Conservation (phyloP, 371 early-diverging fungal genomes). For the Dipsacomyces acuminosporus region DNA sequence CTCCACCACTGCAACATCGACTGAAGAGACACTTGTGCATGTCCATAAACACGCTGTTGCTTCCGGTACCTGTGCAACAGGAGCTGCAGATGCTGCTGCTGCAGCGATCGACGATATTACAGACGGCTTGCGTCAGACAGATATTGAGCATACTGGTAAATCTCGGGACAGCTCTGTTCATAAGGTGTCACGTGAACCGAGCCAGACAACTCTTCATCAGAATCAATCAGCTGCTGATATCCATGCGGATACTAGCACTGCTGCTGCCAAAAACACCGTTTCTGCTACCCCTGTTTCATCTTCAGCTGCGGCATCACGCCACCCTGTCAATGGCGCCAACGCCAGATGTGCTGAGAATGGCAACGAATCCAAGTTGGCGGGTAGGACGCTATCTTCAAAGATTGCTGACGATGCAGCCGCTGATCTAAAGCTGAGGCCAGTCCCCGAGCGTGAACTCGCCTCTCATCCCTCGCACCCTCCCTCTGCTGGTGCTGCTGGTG, state of each 20-base stretch:
- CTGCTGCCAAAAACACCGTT: slow-evolving; percentile 1
- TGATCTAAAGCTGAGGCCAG: background rate
- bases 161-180: slow-evolving; percentile 22
- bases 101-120: slow-evolving; percentile 15
- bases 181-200: slow-evolving; percentile 36
- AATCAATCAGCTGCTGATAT: slow-evolving; percentile 14
- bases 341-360: background rate
- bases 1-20: no score
- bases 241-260: background rate
- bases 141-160: slow-evolving; percentile 11
- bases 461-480: background rate
- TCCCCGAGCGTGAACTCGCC: background rate
- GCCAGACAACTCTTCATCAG: slow-evolving; percentile 31
- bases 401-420: background rate
- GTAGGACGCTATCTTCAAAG: slow-evolving; percentile 10
- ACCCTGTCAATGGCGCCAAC: background rate
- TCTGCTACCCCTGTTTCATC: background rate
- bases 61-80: no score
- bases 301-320: background rate
- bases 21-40: no score
- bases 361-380: slow-evolving; percentile 17
- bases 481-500: slow-evolving; percentile 1
- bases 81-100: background rate
- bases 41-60: no score
- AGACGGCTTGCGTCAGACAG: slow-evolving; percentile 7